Evolutionary conservation across 192 early-diverging fungal species (phyloP).

Genomic region (Mortierella alpina): DNA sequence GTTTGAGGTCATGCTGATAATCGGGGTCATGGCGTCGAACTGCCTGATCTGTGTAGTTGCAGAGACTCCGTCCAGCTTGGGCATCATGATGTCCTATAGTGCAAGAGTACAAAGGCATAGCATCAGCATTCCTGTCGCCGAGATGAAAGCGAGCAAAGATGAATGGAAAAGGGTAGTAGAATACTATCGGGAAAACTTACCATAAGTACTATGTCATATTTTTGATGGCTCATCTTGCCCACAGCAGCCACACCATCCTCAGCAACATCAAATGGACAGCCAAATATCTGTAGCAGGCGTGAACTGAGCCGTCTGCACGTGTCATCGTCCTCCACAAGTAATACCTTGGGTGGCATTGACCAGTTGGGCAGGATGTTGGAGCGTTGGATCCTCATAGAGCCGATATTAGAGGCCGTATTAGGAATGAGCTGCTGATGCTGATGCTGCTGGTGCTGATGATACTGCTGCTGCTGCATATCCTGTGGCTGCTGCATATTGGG

Average conservation of each 20-base stretch:
- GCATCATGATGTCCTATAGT: slow-evolving; percentile 76
- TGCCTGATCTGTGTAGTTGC: slow-evolving; percentile 76
- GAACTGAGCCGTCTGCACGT: slow-evolving; percentile 58
- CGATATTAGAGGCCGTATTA: background rate
- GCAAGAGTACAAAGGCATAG: background rate
- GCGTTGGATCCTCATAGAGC: background rate
- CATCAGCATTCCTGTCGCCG: no score
- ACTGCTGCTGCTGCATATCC: slow-evolving; percentile 5
- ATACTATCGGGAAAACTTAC: slow-evolving; percentile 24
- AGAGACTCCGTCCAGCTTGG: slow-evolving; percentile 73
- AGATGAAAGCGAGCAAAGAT: background rate
- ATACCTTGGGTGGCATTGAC: slow-evolving; percentile 62
- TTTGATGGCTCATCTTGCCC: slow-evolving; percentile 64
- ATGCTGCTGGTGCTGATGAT: slow-evolving; percentile 10
- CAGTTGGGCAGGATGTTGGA: slow-evolving; percentile 41
- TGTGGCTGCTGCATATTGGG: slow-evolving; percentile 1
- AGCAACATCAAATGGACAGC: slow-evolving; percentile 74
- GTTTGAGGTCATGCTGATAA: slow-evolving; percentile 80
- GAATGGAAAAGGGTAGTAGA: slow-evolving; percentile 4
- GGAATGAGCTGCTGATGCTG: slow-evolving; percentile 12
- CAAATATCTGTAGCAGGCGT: slow-evolving; percentile 67
- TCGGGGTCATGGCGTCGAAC: slow-evolving; percentile 73
- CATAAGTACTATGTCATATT: slow-evolving; percentile 82
- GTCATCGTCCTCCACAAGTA: slow-evolving; percentile 78
- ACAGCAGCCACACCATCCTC: slow-evolving; percentile 76